Evolutionary conservation across 2,329 filamentous ascomycete genomes (phyloP), one percentile per base, ranked within the genome.

Genomic region (Stemphylium vesicarium): DNA sequence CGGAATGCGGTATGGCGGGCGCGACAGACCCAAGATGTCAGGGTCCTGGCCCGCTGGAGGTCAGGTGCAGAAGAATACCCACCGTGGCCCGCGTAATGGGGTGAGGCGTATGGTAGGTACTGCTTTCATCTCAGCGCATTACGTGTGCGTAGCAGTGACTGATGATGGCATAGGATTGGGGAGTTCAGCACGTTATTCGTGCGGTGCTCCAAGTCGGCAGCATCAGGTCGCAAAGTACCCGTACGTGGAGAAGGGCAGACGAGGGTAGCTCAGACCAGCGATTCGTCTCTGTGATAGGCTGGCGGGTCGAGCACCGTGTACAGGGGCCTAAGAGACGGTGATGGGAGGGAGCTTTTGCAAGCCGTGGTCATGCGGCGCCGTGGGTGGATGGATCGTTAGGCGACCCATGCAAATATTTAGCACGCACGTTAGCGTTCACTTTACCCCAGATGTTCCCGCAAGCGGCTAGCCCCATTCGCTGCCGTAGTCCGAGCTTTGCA

Each of bases 21-120:
- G 54, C 58, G 36, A 56, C 51, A 51, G 59, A 56, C 53, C 53
- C 58, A 42, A 48, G 56, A 55, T 61, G 62, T 61, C 60, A 66
- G 68, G 69, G 63, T 51, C 50, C 60, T 53, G 43, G 58, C 41
- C 26, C 29, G 46, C 15, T 29, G 47, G 61, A 51, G 69, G 70
- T 74, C 70, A 74, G 63, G 67, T 73, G 70, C 63, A 57, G 46
- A 40, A 45, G 20, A 43, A 58, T 60, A 58, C 49, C 59, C 59
- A 56, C 56, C 41, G 50, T 35, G 59, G 50, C 60, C 59, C 63
- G 59, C 58, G 58, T 49, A 58, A 66, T 59, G 64, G 26, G 60
- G 60, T 44, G 39, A 51, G 58, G 39, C 43, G 41, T 36, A 43
- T 41, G 38, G 41, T 36, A 43, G 44, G 38, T 42, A 52, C 26